Evolutionary conservation across 306 rosid genomes (phyloP), one percentile per base, ranked within the genome.

Genomic region (Trifolium pratense): DNA sequence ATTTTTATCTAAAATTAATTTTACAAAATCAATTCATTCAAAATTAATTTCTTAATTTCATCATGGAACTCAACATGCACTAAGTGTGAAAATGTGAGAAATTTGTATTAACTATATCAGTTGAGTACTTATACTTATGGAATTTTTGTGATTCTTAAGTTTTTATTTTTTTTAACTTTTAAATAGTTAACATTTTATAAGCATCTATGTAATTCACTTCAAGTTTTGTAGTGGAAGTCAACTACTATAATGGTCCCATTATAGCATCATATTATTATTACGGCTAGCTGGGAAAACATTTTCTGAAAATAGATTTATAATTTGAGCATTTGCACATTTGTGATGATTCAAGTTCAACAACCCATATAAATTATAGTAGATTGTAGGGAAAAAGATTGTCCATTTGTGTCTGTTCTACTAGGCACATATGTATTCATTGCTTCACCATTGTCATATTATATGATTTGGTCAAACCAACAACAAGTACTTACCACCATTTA

Each of bases 291-390:
- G 39, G 45, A 11, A 61, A 17, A 36, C 56, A 74, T 61, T 61
- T 7, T 31, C 36, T 60, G 13, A 20, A 14, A 62, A 48, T 4
- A 18, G 17, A 20, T 48, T 74, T 21, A 62, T 74, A 14, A 31
- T 51, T 61, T 61, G 37, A 43, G 57, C 70, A 59, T 39, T 46
- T 66, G 31, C 6, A 36, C 16, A 64, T 46, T 9, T 57, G 13
- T 26, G 36, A 17, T 58, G 48, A 39, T 39, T 51, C 68, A 81
- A 67, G 29, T 39, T 51, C 68, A 81, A 67, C 81, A 77, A 51
- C 81, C 56, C 71, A 40, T 61, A n/a, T 2, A 55, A 25, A 49
- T 76, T 75, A 70, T 80, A 70, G 78, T 36, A 70, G 81, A 56
- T 63, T 70, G 70, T 70, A 59, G 51, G 70, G 52, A 71, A 70